Percentiles rank a stretch among this genome's conserved stretches.
phyloP scores from a whole-genome alignment of 306 rosid species.

The Rubus idaeus region DNA sequence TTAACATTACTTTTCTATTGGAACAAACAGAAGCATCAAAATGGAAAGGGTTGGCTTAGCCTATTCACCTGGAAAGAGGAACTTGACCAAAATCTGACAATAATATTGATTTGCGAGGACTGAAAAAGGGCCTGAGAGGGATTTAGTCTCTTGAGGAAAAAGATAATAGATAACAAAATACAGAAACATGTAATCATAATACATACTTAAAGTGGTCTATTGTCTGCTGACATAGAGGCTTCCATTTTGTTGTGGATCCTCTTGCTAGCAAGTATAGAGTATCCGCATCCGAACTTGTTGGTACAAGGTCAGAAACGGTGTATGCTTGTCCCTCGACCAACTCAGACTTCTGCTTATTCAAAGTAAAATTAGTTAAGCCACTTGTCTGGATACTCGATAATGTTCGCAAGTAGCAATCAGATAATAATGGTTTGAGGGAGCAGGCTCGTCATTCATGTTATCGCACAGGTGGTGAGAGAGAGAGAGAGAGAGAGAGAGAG shows the following conservation, averaged over 20 bases:
- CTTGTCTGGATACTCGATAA: slow-evolving; percentile 13
- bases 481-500: neutral
- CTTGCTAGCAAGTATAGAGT: slow-evolving; percentile 62
- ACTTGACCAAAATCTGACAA: slow-evolving; percentile 65
- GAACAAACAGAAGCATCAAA: slow-evolving; percentile 15
- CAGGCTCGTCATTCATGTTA: neutral
- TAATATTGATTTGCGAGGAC: slow-evolving; percentile 45
- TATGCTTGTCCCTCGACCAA: slow-evolving; percentile 88
- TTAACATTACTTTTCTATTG: slow-evolving; percentile 23
- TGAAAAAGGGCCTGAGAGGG: slow-evolving; percentile 57
- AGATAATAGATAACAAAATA: slow-evolving; percentile 11
- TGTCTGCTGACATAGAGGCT: slow-evolving; percentile 53
- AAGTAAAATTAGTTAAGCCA: slow-evolving; percentile 20
- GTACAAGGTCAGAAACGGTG: slow-evolving; percentile 61
- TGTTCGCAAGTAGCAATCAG: slow-evolving; percentile 5
- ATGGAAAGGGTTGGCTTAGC: slow-evolving; percentile 13
- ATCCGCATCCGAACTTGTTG: slow-evolving; percentile 53
- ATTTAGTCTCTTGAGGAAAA: slow-evolving; percentile 12
- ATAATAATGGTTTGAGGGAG: neutral
- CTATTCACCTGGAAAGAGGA: slow-evolving; percentile 64
- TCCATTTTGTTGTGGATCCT: slow-evolving; percentile 78
- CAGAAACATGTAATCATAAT: neutral
- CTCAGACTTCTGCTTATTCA: slow-evolving; percentile 58
- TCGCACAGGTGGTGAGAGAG: neutral
- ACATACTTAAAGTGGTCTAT: slow-evolving; percentile 56